phyloP scores from a whole-genome alignment of 164 flowering plant species.

The Magnolia kwangsiensis region DNA sequence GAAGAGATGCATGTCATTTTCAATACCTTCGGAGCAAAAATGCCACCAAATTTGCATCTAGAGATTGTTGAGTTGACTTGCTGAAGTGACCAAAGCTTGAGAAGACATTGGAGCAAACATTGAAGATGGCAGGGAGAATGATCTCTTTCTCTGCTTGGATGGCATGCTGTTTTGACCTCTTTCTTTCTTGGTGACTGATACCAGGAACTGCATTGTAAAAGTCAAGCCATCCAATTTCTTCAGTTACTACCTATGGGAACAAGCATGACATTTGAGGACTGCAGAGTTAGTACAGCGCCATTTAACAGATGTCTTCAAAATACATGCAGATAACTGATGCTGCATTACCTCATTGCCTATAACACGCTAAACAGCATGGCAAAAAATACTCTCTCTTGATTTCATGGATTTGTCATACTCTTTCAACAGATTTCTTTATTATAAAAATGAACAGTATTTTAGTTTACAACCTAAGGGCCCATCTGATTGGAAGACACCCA shows the following conservation, averaged over 20 bases:
- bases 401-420: neutral
- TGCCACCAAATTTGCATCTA: conserved; percentile 33
- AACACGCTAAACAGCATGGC: neutral
- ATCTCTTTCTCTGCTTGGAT: conserved; percentile 67
- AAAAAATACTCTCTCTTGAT: neutral
- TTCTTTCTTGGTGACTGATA: conserved; percentile 26
- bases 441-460: neutral
- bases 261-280: neutral
- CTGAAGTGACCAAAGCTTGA: conserved; percentile 51
- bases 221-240: conserved; percentile 71
- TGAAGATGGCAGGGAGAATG: conserved; percentile 42
- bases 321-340: neutral
- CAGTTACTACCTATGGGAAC: conserved; percentile 47
- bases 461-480: neutral
- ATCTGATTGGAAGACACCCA: neutral
- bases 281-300: neutral
- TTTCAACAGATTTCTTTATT: neutral
- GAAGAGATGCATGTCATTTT: neutral
- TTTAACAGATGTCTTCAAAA: neutral
- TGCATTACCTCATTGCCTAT: neutral
- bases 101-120: conserved; percentile 54
- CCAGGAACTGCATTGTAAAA: conserved; percentile 35
- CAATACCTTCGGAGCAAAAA: conserved; percentile 52
- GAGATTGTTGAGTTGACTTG: conserved; percentile 44
- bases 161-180: conserved; percentile 40